Conservation (phyloP, 805 yeast genomes). For the Saccharomyces paradoxus region DNA sequence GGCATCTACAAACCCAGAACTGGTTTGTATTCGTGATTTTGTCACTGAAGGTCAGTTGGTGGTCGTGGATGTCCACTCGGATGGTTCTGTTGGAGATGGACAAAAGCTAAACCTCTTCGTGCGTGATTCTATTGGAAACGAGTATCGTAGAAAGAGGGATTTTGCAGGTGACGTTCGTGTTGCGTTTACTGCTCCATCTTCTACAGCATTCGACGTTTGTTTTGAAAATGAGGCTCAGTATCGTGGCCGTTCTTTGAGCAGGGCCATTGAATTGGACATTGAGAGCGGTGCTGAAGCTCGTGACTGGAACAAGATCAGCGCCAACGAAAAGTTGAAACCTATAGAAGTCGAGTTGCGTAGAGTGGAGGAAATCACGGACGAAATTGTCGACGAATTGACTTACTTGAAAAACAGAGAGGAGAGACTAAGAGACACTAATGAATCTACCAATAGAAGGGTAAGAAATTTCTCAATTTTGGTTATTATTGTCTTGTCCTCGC, state of each 20-base stretch:
- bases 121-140: conserved; percentile 77
- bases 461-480: conserved; percentile 73
- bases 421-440: conserved; percentile 92
- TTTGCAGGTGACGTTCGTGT: conserved; percentile 63
- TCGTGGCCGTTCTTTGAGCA: conserved; percentile 39
- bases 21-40: conserved; percentile 88
- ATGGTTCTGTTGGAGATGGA: conserved; percentile 79
- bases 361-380: conserved; percentile 78
- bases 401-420: conserved; percentile 85
- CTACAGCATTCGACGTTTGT: conserved; percentile 86
- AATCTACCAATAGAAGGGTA: conserved; percentile 88
- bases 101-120: conserved; percentile 64
- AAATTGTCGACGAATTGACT: conserved; percentile 68
- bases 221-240: conserved; percentile 54
- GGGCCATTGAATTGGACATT: conserved; percentile 82
- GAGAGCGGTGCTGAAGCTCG: conserved; percentile 96
- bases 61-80: conserved; percentile 69
- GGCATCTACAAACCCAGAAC: conserved; percentile 40
- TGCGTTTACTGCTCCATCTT: conserved; percentile 77
- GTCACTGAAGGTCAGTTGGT: conserved; percentile 79
- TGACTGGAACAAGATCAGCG: conserved; percentile 94
- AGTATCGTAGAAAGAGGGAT: conserved; percentile 68
- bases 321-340: conserved; percentile 87
- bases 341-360: conserved; percentile 83
- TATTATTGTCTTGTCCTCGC: conserved; percentile 57